Evolutionary conservation across 208 protist species (phyloP), one percentile per base, ranked within the genome.

Genomic region (Crithidia sp.): DNA sequence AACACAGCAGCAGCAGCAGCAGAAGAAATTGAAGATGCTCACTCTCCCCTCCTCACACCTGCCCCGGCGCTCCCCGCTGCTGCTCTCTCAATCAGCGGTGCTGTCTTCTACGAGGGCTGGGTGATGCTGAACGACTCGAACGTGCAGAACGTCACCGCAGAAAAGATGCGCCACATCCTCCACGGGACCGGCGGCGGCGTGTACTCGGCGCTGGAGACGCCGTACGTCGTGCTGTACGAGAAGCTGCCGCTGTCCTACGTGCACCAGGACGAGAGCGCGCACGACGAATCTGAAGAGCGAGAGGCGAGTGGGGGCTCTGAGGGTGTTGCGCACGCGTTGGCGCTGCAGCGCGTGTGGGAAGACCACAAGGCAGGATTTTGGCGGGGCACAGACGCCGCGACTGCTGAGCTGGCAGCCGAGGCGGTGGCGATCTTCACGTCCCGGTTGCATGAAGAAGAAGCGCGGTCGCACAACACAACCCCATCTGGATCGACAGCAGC

Each of bases 211-310:
- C 59, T 76, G 58, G 88, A 93, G 74, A 90, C 85, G 5, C 81
- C 85, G 28, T 93, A 90, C 50, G 67, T 93, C 8, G 50, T 90
- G 19, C 74, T 93, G 8, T 93, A 93, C 52, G 84, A 90, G 69
- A 72, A 74, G 52, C 0, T 73, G 14, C 74, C 74, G 2, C 16
- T 73, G 13, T 69, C 49, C 19, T 79, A 58, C n/a, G 17, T 61
- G 3, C 28, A 50, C 40, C 28, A 28, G 28, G 28, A 28, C 28
- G 13, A n/a, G n/a, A 56, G 54, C 40, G 2, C 39, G 2, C 7
- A 17, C 8, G 62, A n/a, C 5, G 44, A 43, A 52, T 43, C 43
- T 0, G 47, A 39, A 47, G 19, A 57, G n/a, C 4, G n/a, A 6
- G 13, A 70, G 8, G 40, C 12, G 7, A 41, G 10, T 5, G 50